A percentile compares a stretch with the other conserved stretches of the same genome.
These are phyloP conservation scores for Ustilago trichophora DNA, from an alignment of 1,284 basidiomycete genomes.

Conservation along the genomic window DNA sequence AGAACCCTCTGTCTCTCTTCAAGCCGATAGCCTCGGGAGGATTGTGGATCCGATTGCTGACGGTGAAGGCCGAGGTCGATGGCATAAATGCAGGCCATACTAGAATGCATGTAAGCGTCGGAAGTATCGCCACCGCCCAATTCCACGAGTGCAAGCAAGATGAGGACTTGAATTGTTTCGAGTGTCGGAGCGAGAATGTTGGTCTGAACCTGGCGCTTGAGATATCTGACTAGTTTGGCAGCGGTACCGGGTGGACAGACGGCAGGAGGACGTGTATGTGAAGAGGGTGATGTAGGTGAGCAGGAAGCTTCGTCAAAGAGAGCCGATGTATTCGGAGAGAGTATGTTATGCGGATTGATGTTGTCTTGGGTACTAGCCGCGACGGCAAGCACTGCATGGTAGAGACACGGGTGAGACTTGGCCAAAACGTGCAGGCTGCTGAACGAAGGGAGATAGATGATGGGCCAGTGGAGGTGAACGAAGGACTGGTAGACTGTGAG, in stretches of 20 bases:
- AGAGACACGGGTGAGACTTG: constrained; percentile 14
- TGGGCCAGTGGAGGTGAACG: constrained; percentile 27
- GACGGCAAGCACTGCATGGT: constrained; percentile 10
- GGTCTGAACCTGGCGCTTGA: neutral
- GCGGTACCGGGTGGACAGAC: constrained; percentile 10
- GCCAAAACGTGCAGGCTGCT: constrained; percentile 4
- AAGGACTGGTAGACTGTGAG: constrained; percentile 20
- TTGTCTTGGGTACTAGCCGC: constrained; percentile 15
- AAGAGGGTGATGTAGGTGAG: neutral
- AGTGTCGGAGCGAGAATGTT: neutral
- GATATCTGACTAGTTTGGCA: constrained; percentile 4
- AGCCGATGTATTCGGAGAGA: neutral
- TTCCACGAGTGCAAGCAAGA: constrained; percentile 3
- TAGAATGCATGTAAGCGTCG: constrained; percentile 1
- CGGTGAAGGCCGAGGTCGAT: constrained; percentile 13
- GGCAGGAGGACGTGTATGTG: neutral
- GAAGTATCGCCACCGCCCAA: constrained; percentile 5
- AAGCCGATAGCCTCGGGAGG: neutral
- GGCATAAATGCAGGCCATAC: constrained; percentile 2
- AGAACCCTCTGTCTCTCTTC: constrained; percentile 17
- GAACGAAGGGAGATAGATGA: constrained; percentile 23
- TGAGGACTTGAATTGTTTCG: constrained; percentile 6
- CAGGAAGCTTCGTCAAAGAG: neutral
- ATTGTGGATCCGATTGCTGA: neutral
- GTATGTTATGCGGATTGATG: neutral